phyloP scores from a whole-genome alignment of 208 protist species.

The Blechomonas ayalai region DNA sequence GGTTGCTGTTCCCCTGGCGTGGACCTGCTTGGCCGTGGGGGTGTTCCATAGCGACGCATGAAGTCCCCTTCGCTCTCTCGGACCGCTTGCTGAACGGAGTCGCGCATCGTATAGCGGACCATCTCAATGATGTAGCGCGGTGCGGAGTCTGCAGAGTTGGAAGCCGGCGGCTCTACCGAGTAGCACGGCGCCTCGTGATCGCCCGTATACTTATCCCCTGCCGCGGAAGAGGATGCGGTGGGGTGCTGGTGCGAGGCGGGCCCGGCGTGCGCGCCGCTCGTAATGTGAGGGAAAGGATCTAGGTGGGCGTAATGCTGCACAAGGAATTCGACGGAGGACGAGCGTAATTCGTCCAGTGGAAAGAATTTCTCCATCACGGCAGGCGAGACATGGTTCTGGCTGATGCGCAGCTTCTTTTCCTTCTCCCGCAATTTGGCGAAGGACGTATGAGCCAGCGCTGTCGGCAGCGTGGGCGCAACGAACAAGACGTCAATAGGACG shows the following conservation, averaged over 20 bases:
- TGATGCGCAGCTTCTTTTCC: conserved; percentile 6
- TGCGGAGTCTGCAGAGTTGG: not conserved
- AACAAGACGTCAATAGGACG: conserved; percentile 77
- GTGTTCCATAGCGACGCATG: not conserved
- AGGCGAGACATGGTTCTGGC: conserved; percentile 13
- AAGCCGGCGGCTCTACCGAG: not conserved
- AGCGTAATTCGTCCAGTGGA: conserved; percentile 48
- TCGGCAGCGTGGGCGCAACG: conserved; percentile 36
- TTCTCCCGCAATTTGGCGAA: conserved; percentile 36
- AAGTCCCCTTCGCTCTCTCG: not conserved
- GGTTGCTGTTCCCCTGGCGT: not conserved
- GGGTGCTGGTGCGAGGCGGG: not conserved
- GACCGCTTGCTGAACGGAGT: conserved; percentile 13
- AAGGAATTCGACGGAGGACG: conserved; percentile 26
- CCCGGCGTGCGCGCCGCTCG: not conserved
- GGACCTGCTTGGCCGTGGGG: not conserved
- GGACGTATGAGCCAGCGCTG: conserved; percentile 20
- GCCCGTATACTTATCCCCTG: not conserved
- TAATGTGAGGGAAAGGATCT: conserved; percentile 48
- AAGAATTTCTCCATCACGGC: conserved; percentile 43
- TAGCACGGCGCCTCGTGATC: not conserved
- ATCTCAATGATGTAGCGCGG: not conserved
- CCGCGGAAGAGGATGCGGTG: not conserved
- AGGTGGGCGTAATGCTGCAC: conserved; percentile 58
- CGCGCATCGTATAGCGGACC: conserved; percentile 13